phyloP scores from a whole-genome alignment of 2,329 filamentous ascomycete species.

The Cercospora sp. region DNA sequence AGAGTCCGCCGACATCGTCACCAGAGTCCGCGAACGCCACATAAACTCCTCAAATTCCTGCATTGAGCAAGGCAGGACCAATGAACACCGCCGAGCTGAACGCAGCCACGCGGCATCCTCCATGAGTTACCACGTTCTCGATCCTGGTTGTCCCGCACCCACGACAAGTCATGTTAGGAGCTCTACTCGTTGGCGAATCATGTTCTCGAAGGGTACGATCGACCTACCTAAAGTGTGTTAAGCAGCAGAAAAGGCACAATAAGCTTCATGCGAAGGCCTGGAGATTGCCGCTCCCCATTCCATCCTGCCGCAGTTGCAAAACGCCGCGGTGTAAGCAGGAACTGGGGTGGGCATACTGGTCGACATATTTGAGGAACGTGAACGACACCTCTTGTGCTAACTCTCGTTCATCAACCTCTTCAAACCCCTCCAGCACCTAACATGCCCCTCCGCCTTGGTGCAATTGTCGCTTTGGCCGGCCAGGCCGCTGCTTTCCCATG shows the following conservation, averaged over 20 bases:
- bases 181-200: background rate
- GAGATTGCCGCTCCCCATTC: background rate
- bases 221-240: conserved; percentile 3
- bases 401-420: background rate
- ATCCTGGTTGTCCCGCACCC: background rate
- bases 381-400: background rate
- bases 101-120: background rate
- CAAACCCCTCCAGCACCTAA: too few species aligned
- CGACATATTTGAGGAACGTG: background rate
- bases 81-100: background rate
- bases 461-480: conserved; percentile 31
- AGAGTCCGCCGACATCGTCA: background rate
- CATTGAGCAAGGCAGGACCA: background rate
- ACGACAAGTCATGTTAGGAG: background rate
- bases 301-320: background rate
- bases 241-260: background rate
- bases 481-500: conserved; percentile 44
- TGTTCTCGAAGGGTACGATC: background rate
- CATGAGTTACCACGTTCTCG: conserved; percentile 2
- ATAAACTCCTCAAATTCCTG: background rate
- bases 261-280: conserved; percentile 7
- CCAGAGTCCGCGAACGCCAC: background rate
- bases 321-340: background rate
- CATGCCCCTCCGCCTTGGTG: conserved; percentile 12
- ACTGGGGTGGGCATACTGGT: background rate